These are phyloP conservation scores for Immersiella caudata DNA, from an alignment of 495 filamentous ascomycete species.

Conservation along the genomic window DNA sequence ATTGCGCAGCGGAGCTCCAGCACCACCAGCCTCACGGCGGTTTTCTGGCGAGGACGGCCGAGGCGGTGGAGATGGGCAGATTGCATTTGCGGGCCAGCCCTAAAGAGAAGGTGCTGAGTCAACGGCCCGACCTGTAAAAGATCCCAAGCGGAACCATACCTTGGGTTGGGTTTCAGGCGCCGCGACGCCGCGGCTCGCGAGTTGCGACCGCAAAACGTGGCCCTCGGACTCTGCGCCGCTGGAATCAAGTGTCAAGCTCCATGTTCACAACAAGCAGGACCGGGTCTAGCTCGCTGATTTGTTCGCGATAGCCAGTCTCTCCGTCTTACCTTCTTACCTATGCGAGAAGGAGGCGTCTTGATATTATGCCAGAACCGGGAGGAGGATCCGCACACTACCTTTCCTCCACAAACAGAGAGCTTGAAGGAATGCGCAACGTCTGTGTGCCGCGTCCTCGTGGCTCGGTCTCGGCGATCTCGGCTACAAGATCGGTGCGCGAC, in stretches of 20 bases:
- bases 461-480: conserved; percentile 13
- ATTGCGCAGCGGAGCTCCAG: background rate
- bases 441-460: conserved; percentile 7
- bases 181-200: background rate
- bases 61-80: conserved; percentile 4
- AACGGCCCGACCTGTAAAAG: background rate
- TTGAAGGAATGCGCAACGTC: background rate
- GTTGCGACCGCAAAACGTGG: background rate
- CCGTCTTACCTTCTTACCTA: background rate
- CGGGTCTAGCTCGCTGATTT: background rate
- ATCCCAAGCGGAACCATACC: background rate
- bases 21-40: background rate
- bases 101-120: conserved; percentile 10
- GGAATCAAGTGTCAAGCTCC: background rate
- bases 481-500: background rate
- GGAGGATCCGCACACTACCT: background rate
- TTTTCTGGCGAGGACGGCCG: background rate
- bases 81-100: conserved; percentile 11
- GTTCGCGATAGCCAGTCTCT: background rate
- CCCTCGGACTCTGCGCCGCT: background rate
- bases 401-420: background rate
- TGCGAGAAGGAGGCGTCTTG: background rate
- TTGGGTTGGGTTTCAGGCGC: background rate
- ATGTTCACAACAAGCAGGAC: background rate
- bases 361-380: background rate